A percentile compares a stretch with the other conserved stretches of the same genome.
Evolutionary conservation across 1,284 basidiomycete species (phyloP).

Genomic region (Gomphus sp.): DNA sequence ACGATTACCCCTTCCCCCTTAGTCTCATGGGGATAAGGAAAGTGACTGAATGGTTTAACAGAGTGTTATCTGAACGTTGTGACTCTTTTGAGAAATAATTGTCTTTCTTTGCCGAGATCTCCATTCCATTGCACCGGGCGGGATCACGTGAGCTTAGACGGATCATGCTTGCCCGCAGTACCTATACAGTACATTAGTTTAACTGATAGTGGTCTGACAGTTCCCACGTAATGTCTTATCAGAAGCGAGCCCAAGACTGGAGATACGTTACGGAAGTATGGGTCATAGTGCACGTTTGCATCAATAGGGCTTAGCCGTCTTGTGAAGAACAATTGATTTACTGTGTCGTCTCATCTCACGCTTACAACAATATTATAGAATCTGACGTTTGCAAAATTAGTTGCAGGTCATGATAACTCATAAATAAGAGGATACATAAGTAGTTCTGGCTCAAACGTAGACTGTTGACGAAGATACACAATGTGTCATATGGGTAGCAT

Average conservation of each 20-base stretch:
- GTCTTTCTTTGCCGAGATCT: no score
- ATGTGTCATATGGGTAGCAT: constrained; percentile 61
- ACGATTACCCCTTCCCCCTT: no score
- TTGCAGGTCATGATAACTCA: not conserved
- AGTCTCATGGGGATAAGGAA: no score
- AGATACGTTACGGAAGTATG: not conserved
- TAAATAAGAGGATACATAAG: not conserved
- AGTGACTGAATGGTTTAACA: no score
- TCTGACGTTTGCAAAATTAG: not conserved
- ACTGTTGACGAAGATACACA: not conserved
- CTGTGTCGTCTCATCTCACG: not conserved
- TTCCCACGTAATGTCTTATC: not conserved
- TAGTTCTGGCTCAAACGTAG: not conserved
- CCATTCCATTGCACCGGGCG: no score
- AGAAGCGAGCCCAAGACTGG: not conserved
- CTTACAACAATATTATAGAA: not conserved
- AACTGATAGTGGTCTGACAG: not conserved
- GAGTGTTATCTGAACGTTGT: no score
- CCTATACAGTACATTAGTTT: not conserved
- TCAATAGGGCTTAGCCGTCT: not conserved
- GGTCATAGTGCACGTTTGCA: not conserved
- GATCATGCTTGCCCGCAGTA: no score
- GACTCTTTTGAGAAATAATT: no score
- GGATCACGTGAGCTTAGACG: no score
- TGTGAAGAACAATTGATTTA: not conserved